Base-by-base conservation (phyloP, 805 yeast species). In the Pichia californica region DNA sequence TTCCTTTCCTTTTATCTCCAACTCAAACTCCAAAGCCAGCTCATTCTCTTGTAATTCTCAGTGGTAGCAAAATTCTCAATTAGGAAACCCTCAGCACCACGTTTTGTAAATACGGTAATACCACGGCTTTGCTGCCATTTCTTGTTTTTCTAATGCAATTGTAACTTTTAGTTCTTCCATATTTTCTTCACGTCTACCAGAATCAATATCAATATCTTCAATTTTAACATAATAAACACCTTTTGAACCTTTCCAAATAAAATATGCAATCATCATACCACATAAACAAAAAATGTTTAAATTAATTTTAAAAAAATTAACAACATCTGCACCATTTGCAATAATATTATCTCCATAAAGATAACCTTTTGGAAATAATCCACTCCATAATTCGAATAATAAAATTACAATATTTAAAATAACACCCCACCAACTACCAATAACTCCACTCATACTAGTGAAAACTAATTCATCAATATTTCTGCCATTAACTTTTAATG, bases 311-410 rank as follows among this genome's bases (percentile, higher is more conserved):
- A 83, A 83, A 69, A 84, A 84, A 33, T 55, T 59, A 29, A 59
- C 49, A 5, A 82, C 81, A 56, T 64, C 68, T 36, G 79, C 73
- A 7, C 59, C 32, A 4, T 45, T 64, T 10, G 76, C 77, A 32
- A 74, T 53, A 7, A 16, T 23, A 9, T 9, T 9, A 16, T 31
- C 35, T 9, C 9, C 9, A 7, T 13, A 8, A 11, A 11, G 11
- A 23, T 7, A 16, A 10, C 36, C 36, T 11, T 20, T 27, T 39
- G 94, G 94, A 69, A 70, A 83, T 29, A 82, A 64, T 4, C 88
- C 87, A 37, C 81, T 69, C 84, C 88, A 85, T 66, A 84, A 81
- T 62, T 83, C 87, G 18, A 85, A 83, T 41, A 74, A 62, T 38
- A 86, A 67, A 44, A 84, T 78, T 40, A 79, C 56, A 18, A 71